Conservation (phyloP, 306 rosid genomes). For the Ziziphus jujuba region DNA sequence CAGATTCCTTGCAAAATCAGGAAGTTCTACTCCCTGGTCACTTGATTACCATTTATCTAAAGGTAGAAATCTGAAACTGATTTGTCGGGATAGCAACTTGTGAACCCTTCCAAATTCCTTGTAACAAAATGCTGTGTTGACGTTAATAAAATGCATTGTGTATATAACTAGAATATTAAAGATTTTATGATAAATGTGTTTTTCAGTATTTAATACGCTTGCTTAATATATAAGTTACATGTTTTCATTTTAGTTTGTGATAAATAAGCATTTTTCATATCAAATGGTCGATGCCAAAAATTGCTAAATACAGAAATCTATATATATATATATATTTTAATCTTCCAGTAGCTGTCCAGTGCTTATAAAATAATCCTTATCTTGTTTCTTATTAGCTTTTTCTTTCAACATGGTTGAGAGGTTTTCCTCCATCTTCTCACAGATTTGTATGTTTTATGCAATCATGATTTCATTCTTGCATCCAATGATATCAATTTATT, state of each 20-base stretch:
- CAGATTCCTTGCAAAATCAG: conserved; percentile 93
- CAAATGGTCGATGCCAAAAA: not conserved
- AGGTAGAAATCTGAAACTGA: conserved; percentile 48
- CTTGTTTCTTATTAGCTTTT: not conserved
- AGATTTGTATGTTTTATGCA: not conserved
- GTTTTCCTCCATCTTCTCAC: too few species aligned
- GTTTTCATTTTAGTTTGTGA: not conserved
- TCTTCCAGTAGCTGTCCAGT: not conserved
- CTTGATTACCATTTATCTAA: conserved; percentile 78
- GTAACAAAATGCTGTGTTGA: too few species aligned
- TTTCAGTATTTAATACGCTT: too few species aligned
- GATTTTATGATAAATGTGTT: too few species aligned
- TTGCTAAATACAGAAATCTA: not conserved
- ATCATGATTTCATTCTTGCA: too few species aligned
- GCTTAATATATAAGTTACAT: not conserved
- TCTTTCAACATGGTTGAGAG: not conserved
- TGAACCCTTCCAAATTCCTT: not conserved
- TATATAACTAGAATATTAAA: too few species aligned
- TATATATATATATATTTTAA: not conserved
- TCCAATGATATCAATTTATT: too few species aligned
- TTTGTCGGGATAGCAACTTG: not conserved
- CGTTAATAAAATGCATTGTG: too few species aligned
- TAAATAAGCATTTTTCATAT: not conserved
- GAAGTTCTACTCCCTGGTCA: conserved; percentile 96
- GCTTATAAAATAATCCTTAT: not conserved